phyloP scores from a whole-genome alignment of 768 basidiomycete species.

The Rhodotorula sphaerocarpa region DNA sequence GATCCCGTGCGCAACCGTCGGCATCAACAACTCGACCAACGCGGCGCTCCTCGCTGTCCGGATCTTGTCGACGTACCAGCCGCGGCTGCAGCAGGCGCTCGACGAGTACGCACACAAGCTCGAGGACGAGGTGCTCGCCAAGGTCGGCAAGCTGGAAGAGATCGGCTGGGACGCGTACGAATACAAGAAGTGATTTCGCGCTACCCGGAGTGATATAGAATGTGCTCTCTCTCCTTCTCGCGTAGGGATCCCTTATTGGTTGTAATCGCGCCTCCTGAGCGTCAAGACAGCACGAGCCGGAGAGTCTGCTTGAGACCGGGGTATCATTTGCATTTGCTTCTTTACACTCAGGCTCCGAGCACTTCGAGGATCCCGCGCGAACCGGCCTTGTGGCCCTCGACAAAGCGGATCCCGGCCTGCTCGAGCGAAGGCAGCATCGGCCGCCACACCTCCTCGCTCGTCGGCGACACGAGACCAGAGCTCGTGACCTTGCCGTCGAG shows the following conservation, averaged over 20 bases:
- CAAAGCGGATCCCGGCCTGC: constrained; percentile 42
- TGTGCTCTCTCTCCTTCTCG: no score
- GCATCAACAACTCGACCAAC: constrained; percentile 90
- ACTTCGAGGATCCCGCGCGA: constrained; percentile 22
- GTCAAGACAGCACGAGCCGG: no score
- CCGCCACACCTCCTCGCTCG: constrained; percentile 54
- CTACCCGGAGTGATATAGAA: no score
- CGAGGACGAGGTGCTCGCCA: constrained; percentile 67
- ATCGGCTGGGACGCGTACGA: constrained; percentile 79
- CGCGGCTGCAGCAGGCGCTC: constrained; percentile 58
- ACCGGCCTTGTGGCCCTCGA: constrained; percentile 40
- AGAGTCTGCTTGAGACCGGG: no score
- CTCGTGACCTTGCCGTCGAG: constrained; percentile 53
- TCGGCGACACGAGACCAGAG: constrained; percentile 50
- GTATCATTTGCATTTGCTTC: no score
- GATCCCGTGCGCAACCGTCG: constrained; percentile 93
- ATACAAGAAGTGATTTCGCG: constrained; percentile 10
- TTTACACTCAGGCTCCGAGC: no score
- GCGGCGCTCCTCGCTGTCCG: constrained; percentile 84
- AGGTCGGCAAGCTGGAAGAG: constrained; percentile 65
- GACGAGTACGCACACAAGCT: constrained; percentile 61
- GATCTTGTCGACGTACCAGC: constrained; percentile 67
- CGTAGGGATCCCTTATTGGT: no score
- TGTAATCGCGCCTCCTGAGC: not conserved
- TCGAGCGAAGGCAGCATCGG: constrained; percentile 59